Conservation (phyloP, 352 stramenopile species). For the Globisporangium spinosum region DNA sequence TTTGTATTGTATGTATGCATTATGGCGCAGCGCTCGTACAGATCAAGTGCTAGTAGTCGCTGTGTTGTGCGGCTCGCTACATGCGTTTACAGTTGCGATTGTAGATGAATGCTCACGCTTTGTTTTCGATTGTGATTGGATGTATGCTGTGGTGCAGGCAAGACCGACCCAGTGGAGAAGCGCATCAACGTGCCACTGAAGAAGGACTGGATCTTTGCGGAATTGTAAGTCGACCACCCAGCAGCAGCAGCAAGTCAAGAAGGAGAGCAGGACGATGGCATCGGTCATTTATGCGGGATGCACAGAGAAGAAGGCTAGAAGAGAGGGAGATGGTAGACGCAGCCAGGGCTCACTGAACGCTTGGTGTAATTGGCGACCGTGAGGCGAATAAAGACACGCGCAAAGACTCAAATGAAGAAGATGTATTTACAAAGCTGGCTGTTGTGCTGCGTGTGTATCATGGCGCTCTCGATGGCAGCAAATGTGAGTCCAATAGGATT, state of each 20-base stretch:
- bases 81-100: slow-evolving; percentile 2
- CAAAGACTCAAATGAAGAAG: slow-evolving; percentile 1
- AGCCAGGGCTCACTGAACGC: not conserved
- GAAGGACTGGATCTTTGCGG: slow-evolving; percentile 55
- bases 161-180: slow-evolving; percentile 67
- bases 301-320: not conserved
- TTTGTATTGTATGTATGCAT: not conserved
- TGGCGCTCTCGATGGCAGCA: not conserved
- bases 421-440: slow-evolving; percentile 7
- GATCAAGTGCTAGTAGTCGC: not conserved
- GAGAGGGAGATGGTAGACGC: not conserved
- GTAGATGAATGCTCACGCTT: not conserved
- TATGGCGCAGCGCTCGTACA: not conserved
- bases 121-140: not conserved
- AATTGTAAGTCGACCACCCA: slow-evolving; percentile 10
- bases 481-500: too few relatives aligned
- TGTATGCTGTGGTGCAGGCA: slow-evolving; percentile 29
- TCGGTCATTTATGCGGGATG: not conserved
- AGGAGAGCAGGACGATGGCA: not conserved
- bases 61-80: not conserved
- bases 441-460: not conserved
- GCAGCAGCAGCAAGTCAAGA: not conserved
- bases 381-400: slow-evolving; percentile 9
- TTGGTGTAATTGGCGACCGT: slow-evolving; percentile 6
- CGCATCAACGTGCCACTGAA: slow-evolving; percentile 76